These are phyloP conservation scores for Crotalaria pallida DNA, from an alignment of 306 rosid species.

Conservation along the genomic window DNA sequence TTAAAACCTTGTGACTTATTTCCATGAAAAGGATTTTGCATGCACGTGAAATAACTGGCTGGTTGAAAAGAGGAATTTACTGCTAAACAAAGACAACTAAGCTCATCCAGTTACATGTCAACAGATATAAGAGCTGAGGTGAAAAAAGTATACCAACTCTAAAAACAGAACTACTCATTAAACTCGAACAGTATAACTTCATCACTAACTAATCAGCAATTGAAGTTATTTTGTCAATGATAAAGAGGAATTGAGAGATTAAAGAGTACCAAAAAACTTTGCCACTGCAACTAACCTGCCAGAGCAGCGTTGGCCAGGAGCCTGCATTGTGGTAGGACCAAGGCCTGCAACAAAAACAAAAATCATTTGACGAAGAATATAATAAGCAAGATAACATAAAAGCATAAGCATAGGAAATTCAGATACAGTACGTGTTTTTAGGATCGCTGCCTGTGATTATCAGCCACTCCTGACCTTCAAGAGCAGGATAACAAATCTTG, in stretches of 20 bases:
- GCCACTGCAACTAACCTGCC: constrained; percentile 64
- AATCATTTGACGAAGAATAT: constrained; percentile 11
- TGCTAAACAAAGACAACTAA: neutral
- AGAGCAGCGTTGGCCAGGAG: constrained; percentile 86
- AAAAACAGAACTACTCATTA: neutral
- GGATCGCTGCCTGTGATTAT: constrained; percentile 86
- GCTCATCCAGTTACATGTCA: neutral
- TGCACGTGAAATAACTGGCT: neutral
- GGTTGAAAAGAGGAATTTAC: neutral
- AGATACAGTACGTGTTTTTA: constrained; percentile 62
- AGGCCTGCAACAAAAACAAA: constrained; percentile 50
- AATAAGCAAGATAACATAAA: neutral
- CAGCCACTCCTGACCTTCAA: constrained; percentile 89
- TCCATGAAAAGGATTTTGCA: neutral
- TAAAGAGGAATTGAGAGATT: neutral
- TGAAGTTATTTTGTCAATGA: neutral
- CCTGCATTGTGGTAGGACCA: constrained; percentile 93
- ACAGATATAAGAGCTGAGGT: neutral
- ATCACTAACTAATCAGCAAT: neutral
- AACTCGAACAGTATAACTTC: neutral
- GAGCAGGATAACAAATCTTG: constrained; percentile 86
- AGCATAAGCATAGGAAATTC: neutral
- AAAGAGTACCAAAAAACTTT: neutral
- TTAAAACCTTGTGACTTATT: neutral
- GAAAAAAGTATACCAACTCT: neutral